phyloP scores from a whole-genome alignment of 2,329 filamentous ascomycete genomes.

The Alternaria sp. region DNA sequence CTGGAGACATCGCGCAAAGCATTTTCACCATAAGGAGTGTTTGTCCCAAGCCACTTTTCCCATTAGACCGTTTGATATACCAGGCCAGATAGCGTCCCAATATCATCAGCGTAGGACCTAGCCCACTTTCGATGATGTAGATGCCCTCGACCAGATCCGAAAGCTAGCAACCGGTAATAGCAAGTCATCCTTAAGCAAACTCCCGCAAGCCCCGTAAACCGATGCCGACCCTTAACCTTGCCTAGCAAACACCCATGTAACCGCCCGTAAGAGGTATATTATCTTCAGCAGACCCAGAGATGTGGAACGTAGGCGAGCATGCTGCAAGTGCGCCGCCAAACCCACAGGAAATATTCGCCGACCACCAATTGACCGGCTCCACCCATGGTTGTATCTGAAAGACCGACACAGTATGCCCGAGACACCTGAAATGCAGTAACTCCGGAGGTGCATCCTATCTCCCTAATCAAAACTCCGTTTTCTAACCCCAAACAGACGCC shows the following conservation, averaged over 20 bases:
- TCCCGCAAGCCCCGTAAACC: constrained; percentile 31
- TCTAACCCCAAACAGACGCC: constrained; percentile 91
- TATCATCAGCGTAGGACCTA: constrained; percentile 24
- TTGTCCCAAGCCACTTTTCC: constrained; percentile 35
- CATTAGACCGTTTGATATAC: constrained; percentile 36
- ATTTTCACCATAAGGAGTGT: background rate
- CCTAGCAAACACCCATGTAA: constrained; percentile 40
- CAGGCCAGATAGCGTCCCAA: constrained; percentile 28
- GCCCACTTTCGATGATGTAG: constrained; percentile 19
- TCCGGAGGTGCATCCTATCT: constrained; percentile 50
- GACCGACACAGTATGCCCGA: constrained; percentile 48
- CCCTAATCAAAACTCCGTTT: constrained; percentile 42
- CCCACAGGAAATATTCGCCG: constrained; percentile 44
- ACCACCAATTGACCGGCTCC: constrained; percentile 32
- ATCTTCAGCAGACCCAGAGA: constrained; percentile 36
- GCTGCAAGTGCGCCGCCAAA: constrained; percentile 35
- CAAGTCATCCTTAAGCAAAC: constrained; percentile 31
- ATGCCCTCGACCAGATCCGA: constrained; percentile 24
- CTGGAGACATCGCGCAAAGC: background rate
- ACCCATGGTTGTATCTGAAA: constrained; percentile 38
- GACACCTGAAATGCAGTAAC: constrained; percentile 54
- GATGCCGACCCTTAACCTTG: constrained; percentile 32
- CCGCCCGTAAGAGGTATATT: constrained; percentile 39
- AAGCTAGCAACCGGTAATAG: constrained; percentile 19
- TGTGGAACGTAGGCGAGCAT: constrained; percentile 44